Evolutionary conservation across 1,139 yeast species (phyloP), one percentile per base, ranked within the genome.

Genomic region (Citeromyces hawaiiensis): DNA sequence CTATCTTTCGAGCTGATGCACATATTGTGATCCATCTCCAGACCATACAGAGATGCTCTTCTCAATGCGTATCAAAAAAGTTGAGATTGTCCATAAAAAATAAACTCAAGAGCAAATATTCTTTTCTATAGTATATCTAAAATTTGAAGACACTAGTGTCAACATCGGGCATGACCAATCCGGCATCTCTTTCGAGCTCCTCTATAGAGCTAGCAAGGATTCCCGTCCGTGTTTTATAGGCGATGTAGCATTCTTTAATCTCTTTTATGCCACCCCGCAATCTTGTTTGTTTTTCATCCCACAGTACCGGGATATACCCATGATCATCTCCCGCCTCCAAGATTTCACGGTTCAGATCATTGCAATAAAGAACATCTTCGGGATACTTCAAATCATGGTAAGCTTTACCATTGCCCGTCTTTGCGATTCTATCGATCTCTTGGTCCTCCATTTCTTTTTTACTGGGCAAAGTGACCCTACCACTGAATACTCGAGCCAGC

Each of bases 401-500:
- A 13, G 51, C 53, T 17, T 60, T 54, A 10, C 63, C 66, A 30
- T 63, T 60, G 1, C 73, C 75, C 16, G 57, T 59, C 27, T 45
- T 46, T 3, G 46, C 52, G 9, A 57, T 46, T 40, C 66, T 56
- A 4, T 56, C 54, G n/a, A 42, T 43, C 47, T 73, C 76, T 51
- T 60, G 61, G 23, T 48, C 44, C 40, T 49, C 46, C 68, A 68
- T 65, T n/a, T 59, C 65, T 35, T 57, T 60, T 4, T 54, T 44
- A 0, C 61, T 35, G 0, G 83, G 81, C 4, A 76, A 52, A 8
- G 47, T 37, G 10, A 74, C 51, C 32, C 68, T 58, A 2, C 72
- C 71, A 3, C 66, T 55, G 63, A 74, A 76, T 4, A 76, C 66
- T 46, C 80, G 65, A 10, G 76, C 70, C 31, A 76, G 57, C 49